phyloP scores from a whole-genome alignment of 257 asterid species.

The Solanum appendiculatum region DNA sequence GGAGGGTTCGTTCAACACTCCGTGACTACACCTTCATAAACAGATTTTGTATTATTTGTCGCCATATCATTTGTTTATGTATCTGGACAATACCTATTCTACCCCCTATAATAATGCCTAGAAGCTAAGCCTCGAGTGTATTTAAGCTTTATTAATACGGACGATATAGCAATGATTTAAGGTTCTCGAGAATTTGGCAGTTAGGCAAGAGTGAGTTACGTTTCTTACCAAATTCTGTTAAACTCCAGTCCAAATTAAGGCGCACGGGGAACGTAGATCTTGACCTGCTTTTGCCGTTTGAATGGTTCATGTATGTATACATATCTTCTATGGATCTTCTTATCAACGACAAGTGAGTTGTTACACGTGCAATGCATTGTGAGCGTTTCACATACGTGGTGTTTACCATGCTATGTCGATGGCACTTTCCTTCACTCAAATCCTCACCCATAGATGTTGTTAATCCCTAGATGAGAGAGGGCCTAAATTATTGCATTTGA shows the following conservation, averaged over 20 bases:
- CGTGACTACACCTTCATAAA: not conserved
- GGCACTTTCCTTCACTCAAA: not conserved
- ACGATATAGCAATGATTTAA: not conserved
- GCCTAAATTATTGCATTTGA: not conserved
- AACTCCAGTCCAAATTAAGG: conserved; percentile 2
- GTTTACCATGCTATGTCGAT: not conserved
- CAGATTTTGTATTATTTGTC: too few relatives aligned
- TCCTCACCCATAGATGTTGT: not conserved
- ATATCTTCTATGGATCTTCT: not conserved
- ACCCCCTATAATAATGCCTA: not conserved
- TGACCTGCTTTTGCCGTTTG: not conserved
- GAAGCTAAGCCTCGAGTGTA: not conserved
- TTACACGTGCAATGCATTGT: conserved; percentile 1
- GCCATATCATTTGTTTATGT: not conserved
- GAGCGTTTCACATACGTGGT: not conserved
- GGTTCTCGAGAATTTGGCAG: not conserved
- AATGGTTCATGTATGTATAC: not conserved
- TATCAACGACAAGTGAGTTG: not conserved
- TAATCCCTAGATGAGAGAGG: not conserved
- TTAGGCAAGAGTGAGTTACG: not conserved
- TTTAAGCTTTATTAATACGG: not conserved
- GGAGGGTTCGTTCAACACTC: not conserved
- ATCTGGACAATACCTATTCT: not conserved
- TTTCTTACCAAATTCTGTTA: not conserved
- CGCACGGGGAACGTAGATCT: conserved; percentile 1